Evolutionary conservation across 768 basidiomycete genomes (phyloP).

Genomic region (Panaeolus papilionaceus): DNA sequence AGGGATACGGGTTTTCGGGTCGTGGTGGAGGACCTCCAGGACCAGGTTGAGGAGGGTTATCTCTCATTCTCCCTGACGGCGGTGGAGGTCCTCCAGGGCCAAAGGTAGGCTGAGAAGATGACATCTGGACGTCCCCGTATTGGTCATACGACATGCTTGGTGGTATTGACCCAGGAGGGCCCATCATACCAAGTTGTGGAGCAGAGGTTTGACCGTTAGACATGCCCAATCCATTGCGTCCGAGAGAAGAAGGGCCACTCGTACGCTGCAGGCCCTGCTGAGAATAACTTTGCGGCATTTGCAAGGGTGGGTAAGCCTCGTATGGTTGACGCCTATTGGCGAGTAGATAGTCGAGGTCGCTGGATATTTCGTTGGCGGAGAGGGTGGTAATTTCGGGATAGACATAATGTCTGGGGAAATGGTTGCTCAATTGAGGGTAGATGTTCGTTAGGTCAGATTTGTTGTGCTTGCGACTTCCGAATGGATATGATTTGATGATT

Average conservation of each 20-base stretch:
- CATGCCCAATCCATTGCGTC: slow-evolving; percentile 25
- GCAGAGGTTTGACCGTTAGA: slow-evolving; percentile 27
- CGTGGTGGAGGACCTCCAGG: slow-evolving; percentile 21
- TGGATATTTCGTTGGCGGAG: slow-evolving; percentile 51
- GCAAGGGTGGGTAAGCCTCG: slow-evolving; percentile 15
- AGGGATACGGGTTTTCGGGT: slow-evolving; percentile 18
- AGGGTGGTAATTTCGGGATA: slow-evolving; percentile 57
- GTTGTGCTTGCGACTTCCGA: slow-evolving; percentile 39
- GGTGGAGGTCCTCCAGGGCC: slow-evolving; percentile 22
- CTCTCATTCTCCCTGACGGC: slow-evolving; percentile 23
- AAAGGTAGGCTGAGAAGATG: slow-evolving; percentile 9
- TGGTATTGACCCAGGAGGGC: slow-evolving; percentile 24
- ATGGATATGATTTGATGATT: slow-evolving; percentile 65
- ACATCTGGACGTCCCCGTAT: slow-evolving; percentile 23
- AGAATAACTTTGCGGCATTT: slow-evolving; percentile 24
- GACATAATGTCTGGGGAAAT: slow-evolving; percentile 36
- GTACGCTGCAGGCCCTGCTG: slow-evolving; percentile 17
- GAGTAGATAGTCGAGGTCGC: slow-evolving; percentile 61
- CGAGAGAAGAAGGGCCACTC: slow-evolving; percentile 15
- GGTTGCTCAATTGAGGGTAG: slow-evolving; percentile 27
- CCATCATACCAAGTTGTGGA: slow-evolving; percentile 23
- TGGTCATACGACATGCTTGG: slow-evolving; percentile 30
- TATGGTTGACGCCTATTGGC: slow-evolving; percentile 42
- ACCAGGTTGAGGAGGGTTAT: slow-evolving; percentile 18
- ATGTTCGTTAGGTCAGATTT: slow-evolving; percentile 30